Evolutionary conservation across 202 grass and related monocot species (phyloP), one percentile per base, ranked within the genome.

Genomic region (Carex sylvatica): DNA sequence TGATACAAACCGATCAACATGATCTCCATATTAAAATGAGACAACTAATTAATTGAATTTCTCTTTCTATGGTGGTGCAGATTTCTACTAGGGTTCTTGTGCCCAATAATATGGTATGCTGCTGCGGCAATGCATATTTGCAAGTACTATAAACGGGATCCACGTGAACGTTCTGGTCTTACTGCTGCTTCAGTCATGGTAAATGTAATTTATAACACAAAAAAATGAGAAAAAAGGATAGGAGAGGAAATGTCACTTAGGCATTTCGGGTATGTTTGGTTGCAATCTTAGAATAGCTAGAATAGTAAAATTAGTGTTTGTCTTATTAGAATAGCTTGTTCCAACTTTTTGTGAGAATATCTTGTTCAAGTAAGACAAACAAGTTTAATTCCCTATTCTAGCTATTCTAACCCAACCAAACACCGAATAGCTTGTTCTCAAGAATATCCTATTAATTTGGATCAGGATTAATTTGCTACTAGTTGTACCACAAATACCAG

Each of bases 81-180:
- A 58, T 99, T 99, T 86, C 92, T 99, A 72, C 65, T 99, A 86
- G 96, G 96, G 74, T 99, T 93, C 85, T 56, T 99, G 59, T 99
- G 89, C 79, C 96, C 96, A 49, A 79, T 99, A 60, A 86, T 92
- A 38, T 99, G 93, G 96, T 99, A 93, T 77, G 86, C 20, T 61
- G 91, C 91, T 40, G 88, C 93, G 59, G 86, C 38, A 79, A 83
- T 96, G 85, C 94, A 96, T 86, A 85, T 85, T 33, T 88, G 85
- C 68, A 93, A 96, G 72, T 92, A 96, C 85, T 99, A 92, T 81
- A 86, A 91, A 65, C 91, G 73, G 26, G 96, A 99, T 78, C 96
- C 96, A 11, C 96, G 96, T 77, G 93, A 96, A 59, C 93, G 96
- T 75, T 80, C 91, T 52, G 96, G 96, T 52, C 89, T 99, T 60